These are phyloP conservation scores for Tarenaya hassleriana DNA, from an alignment of 345 rosid species.

Conservation along the genomic window DNA sequence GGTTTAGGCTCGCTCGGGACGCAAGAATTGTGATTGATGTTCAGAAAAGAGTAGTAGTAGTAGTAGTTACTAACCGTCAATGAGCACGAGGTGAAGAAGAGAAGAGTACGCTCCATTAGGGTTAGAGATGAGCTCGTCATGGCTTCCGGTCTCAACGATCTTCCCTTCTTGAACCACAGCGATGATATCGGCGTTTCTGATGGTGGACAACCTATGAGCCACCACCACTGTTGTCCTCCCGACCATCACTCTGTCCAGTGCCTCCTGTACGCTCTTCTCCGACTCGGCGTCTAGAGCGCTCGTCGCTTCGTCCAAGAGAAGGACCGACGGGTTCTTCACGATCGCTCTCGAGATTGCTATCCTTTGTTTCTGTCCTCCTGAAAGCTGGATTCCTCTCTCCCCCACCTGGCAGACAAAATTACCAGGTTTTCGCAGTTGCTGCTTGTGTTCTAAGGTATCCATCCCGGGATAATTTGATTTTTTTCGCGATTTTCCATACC, in stretches of 20 bases:
- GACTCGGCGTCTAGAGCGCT: conserved; percentile 96
- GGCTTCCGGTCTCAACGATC: conserved; percentile 85
- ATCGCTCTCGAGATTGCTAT: conserved; percentile 88
- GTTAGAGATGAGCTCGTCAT: conserved; percentile 68
- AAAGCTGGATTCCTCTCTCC: conserved; percentile 86
- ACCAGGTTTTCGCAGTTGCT: neutral
- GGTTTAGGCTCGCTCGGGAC: neutral
- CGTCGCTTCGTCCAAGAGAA: conserved; percentile 92
- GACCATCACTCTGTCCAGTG: conserved; percentile 85
- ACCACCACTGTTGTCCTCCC: conserved; percentile 89
- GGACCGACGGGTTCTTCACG: conserved; percentile 81
- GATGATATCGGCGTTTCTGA: conserved; percentile 81
- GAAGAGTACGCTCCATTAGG: conserved; percentile 61
- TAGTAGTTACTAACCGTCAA: no score
- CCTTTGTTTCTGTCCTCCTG: conserved; percentile 97
- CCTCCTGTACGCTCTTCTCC: conserved; percentile 92
- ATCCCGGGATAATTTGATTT: no score
- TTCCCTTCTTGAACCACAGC: conserved; percentile 76
- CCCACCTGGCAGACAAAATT: conserved; percentile 50
- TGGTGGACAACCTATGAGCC: conserved; percentile 89
- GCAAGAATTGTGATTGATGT: no score
- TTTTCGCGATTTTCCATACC: no score
- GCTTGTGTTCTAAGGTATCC: neutral
- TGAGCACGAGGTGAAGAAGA: conserved; percentile 68
- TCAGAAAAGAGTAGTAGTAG: no score